A percentile compares a stretch with the other conserved stretches of the same genome.
phyloP scores from a whole-genome alignment of 306 rosid species.

The Cucurbita argyrosperma region DNA sequence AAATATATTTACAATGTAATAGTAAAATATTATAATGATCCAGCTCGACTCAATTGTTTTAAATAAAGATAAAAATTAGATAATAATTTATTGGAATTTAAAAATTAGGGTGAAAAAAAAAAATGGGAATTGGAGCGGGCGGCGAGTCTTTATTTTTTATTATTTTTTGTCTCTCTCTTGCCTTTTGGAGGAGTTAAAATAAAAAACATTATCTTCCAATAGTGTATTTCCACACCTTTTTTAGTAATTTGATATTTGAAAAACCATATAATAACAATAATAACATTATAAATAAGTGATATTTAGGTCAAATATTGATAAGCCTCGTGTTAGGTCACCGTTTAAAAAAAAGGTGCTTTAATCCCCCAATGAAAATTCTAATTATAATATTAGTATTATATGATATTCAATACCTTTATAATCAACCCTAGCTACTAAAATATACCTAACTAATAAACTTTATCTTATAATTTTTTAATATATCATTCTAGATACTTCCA shows the following conservation, averaged over 20 bases:
- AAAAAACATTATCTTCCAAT: constrained; percentile 4
- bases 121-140: not conserved
- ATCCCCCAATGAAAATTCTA: not conserved
- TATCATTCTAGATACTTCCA: too few relatives aligned
- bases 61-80: too few relatives aligned
- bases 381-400: not conserved
- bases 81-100: too few relatives aligned
- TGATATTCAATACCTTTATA: not conserved
- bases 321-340: not conserved
- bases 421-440: too few relatives aligned
- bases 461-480: too few relatives aligned
- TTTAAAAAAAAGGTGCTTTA: not conserved
- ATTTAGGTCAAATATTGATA: not conserved
- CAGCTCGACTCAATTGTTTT: too few relatives aligned
- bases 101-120: not conserved
- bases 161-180: not conserved
- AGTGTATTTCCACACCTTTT: constrained; percentile 2
- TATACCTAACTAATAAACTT: too few relatives aligned
- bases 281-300: not conserved
- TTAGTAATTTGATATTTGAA: not conserved
- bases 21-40: too few relatives aligned
- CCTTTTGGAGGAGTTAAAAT: not conserved
- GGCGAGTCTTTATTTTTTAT: not conserved
- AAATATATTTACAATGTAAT: too few relatives aligned
- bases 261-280: not conserved